These are phyloP conservation scores for Calonectria leucothoes DNA, from an alignment of 2,329 filamentous ascomycete genomes.

Conservation along the genomic window DNA sequence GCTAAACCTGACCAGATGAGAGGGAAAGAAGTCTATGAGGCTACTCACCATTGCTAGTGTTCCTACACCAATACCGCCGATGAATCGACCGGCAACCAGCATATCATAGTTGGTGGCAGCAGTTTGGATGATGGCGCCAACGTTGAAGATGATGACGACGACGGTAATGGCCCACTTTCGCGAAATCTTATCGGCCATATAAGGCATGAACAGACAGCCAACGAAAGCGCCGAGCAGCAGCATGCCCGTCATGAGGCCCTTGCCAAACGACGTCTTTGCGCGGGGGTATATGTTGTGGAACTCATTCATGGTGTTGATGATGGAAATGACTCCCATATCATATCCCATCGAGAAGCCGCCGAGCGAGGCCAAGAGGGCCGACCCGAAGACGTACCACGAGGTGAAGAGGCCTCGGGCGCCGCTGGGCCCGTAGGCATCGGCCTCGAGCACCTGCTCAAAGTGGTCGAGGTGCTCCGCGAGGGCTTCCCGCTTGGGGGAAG, in stretches of 20 bases:
- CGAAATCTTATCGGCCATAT: slow-evolving; percentile 48
- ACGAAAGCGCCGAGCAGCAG: slow-evolving; percentile 25
- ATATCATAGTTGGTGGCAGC: slow-evolving; percentile 58
- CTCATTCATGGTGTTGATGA: slow-evolving; percentile 57
- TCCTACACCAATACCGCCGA: slow-evolving; percentile 65
- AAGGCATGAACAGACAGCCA: slow-evolving; percentile 25
- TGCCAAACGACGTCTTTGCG: slow-evolving; percentile 33
- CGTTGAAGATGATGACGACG: slow-evolving; percentile 62
- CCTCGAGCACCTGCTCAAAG: not conserved
- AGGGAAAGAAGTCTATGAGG: not conserved
- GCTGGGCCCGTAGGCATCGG: slow-evolving; percentile 10
- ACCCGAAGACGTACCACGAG: slow-evolving; percentile 51
- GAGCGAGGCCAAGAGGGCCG: slow-evolving; percentile 53
- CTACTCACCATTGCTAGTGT: slow-evolving; percentile 58
- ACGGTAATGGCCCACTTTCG: slow-evolving; percentile 65
- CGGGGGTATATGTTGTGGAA: slow-evolving; percentile 53
- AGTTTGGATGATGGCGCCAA: slow-evolving; percentile 65
- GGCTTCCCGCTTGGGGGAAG: not conserved
- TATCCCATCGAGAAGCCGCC: slow-evolving; percentile 44
- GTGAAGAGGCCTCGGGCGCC: slow-evolving; percentile 8
- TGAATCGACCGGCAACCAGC: slow-evolving; percentile 66
- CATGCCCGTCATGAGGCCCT: slow-evolving; percentile 46
- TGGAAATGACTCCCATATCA: slow-evolving; percentile 49
- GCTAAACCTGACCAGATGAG: not conserved
- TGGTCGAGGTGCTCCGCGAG: not conserved